A percentile compares a stretch with the other conserved stretches of the same genome.
Conservation (phyloP, 768 basidiomycete species). For the Collybiopsis luxurians region DNA sequence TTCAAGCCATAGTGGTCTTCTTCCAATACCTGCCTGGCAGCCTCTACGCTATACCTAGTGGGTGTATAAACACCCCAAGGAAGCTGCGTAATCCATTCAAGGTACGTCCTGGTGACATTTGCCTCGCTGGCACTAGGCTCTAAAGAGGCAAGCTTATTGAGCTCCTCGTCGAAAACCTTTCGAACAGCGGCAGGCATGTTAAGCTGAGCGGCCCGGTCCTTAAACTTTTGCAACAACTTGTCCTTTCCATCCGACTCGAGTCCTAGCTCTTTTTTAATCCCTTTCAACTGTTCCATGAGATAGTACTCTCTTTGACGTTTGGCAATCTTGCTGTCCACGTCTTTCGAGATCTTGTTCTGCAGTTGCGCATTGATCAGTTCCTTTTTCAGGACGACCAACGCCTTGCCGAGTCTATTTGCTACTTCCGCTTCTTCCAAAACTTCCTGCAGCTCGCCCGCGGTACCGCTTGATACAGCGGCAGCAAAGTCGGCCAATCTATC, state of each 20-base stretch:
- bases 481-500: conserved; percentile 98
- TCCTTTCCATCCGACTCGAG: conserved; percentile 97
- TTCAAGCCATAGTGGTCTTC: conserved; percentile 93
- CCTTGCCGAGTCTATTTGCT: conserved; percentile 87
- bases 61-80: conserved; percentile 96
- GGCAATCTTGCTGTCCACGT: conserved; percentile 93
- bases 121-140: conserved; percentile 92
- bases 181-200: conserved; percentile 89
- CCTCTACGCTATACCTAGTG: conserved; percentile 87
- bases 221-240: conserved; percentile 90
- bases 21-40: conserved; percentile 82
- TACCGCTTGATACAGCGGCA: conserved; percentile 92
- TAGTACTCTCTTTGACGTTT: conserved; percentile 95
- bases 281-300: conserved; percentile 94
- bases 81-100: conserved; percentile 93
- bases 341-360: conserved; percentile 87
- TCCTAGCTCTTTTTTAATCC: conserved; percentile 94
- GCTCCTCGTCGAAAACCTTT: conserved; percentile 96
- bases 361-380: conserved; percentile 96
- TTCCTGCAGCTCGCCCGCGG: conserved; percentile 88
- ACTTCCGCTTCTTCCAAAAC: conserved; percentile 86
- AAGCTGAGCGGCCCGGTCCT: conserved; percentile 72
- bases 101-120: conserved; percentile 91
- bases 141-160: conserved; percentile 84
- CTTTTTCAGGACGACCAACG: conserved; percentile 92